Evolutionary conservation across 1,284 basidiomycete genomes (phyloP), one percentile per base, ranked within the genome.

Genomic region (Irpex sp.): DNA sequence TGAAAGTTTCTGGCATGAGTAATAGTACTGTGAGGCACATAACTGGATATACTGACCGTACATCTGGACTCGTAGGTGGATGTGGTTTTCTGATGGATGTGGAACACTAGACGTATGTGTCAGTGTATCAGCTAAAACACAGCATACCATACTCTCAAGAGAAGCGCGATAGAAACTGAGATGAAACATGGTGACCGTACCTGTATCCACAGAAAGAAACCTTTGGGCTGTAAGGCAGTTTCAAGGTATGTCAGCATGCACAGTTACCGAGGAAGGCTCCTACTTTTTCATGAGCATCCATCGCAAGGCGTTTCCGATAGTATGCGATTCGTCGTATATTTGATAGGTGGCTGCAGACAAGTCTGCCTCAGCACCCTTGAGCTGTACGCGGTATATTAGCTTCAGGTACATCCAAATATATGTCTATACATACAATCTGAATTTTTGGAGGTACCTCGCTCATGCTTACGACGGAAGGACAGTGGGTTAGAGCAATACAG

Each of bases 231-330:
- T 56, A 26, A 57, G n/a, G 39, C n/a, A 37, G 56, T 54, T 9
- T 19, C 11, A 49, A 58, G 33, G 47, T 50, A 5, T 26, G n/a
- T 19, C 55, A 37, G 19, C 19, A 4, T 11, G 11, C 26, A n/a
- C 15, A 64, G 55, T 31, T 35, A 26, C 17, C 13, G 19, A 54
- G 17, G 11, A 9, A 6, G 17, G 49, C 19, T 73, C 87, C 72
- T 73, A 98, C 97, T 99, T 97, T 79, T 98, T 98, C 97, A 98
- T 98, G 65, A 98, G 77, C 90, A 98, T 98, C 93, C 94, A 99
- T 61, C 97, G 81, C 57, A 99, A 80, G 0, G 94, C 85, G 71
- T 99, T 99, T 15, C 97, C 97, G 33, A 98, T 86, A 0, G 96
- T 98, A 77, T 98, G 96, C 6, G 94, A 92, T 80, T 98, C 97